These are phyloP conservation scores for Dispira parvispora DNA, from an alignment of 192 early-diverging fungal genomes.

Conservation along the genomic window DNA sequence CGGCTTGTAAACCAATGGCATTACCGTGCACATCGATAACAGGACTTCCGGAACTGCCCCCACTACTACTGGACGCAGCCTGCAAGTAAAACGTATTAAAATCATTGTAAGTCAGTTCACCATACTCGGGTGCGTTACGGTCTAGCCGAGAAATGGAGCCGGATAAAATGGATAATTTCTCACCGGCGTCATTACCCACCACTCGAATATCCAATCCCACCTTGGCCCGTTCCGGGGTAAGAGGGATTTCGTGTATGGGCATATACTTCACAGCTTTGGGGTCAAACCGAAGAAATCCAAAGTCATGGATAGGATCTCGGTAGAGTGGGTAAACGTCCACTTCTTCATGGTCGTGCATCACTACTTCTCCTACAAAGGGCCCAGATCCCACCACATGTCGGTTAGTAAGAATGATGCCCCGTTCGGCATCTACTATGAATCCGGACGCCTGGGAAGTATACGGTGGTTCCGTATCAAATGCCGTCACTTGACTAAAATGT, in stretches of 20 bases:
- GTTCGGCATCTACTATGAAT: slow-evolving; percentile 57
- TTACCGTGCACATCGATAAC: slow-evolving; percentile 60
- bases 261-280: slow-evolving; percentile 48
- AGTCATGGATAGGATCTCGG: slow-evolving; percentile 71
- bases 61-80: slow-evolving; percentile 53
- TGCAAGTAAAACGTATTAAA: slow-evolving; percentile 73
- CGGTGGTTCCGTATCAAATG: slow-evolving; percentile 62
- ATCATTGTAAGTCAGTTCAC: slow-evolving; percentile 51
- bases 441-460: slow-evolving; percentile 54
- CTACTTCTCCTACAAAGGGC: slow-evolving; percentile 54
- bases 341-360: slow-evolving; percentile 60
- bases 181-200: slow-evolving; percentile 65
- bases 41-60: slow-evolving; percentile 61
- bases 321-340: slow-evolving; percentile 53
- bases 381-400: slow-evolving; percentile 60
- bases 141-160: slow-evolving; percentile 59
- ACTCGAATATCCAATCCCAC: slow-evolving; percentile 64
- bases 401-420: slow-evolving; percentile 61
- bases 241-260: slow-evolving; percentile 42
- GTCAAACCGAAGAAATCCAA: slow-evolving; percentile 66
- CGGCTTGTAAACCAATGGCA: slow-evolving; percentile 61
- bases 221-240: slow-evolving; percentile 47
- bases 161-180: slow-evolving; percentile 59
- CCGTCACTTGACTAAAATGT: slow-evolving; percentile 55
- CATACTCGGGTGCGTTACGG: slow-evolving; percentile 52